Evolutionary conservation across 2,329 filamentous ascomycete species (phyloP), one percentile per base, ranked within the genome.

Genomic region (Fusarium sp.): DNA sequence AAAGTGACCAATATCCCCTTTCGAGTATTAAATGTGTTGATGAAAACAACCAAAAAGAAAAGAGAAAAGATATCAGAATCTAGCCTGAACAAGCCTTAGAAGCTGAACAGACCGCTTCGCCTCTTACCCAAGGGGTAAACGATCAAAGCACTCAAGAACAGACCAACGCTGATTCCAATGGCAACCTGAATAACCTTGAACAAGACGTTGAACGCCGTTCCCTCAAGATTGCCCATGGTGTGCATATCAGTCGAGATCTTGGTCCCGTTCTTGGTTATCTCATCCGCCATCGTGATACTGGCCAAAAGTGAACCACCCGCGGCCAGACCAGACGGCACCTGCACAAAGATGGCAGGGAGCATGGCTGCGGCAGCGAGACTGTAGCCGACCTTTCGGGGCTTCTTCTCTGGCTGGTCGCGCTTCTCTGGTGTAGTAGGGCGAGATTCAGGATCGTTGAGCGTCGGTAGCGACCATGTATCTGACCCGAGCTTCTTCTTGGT

Each of bases 321-420:
- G 4, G 86, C 86, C n/a, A 89, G 76, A 26, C 86, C 85, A 19
- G 83, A 85, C 0, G 86, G 86, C 25, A 89, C 86, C 63, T 88
- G 86, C 2, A 89, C 84, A 62, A 96, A 96, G 63, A 97, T 96
- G 6, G 90, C 93, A 0, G 93, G 93, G 9, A 97, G 79, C 82
- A 97, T 91, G 2, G 91, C 90, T 0, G 92, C 91, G 0, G 92
- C 92, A 0, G 93, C 93, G 3, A 96, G 85, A 2, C 90, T 91
- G 73, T 93, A 92, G 11, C 89, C 87, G 6, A 87, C 77, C 7
- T 80, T 76, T 7, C 81, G 74, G n/a, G 76, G 70, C 61, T 75
- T 70, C 56, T 72, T 70, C 44, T 72, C 68, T 15, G 61, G 64
- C 1, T 55, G 70, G 44, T 71, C 67, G 11, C 58, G 60, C 5